Conservation (phyloP, 345 rosid genomes). For the Eucalyptus albens region DNA sequence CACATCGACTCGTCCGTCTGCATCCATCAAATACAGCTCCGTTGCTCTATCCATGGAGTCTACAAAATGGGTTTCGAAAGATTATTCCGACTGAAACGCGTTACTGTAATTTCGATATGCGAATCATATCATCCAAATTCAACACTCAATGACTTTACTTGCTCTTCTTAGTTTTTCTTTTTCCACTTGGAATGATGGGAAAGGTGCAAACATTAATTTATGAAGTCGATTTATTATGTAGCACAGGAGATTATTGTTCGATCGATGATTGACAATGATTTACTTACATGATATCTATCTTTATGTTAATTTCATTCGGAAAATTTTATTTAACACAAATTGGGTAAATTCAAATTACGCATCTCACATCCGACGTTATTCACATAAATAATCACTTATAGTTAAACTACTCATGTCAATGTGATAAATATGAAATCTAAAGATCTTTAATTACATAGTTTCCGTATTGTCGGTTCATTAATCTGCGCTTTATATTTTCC, state of each 20-base stretch:
- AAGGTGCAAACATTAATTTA: not conserved
- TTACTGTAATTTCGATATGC: not conserved
- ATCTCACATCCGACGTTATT: not conserved
- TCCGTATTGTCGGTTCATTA: not conserved
- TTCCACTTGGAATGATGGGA: no score
- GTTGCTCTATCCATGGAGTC: not conserved
- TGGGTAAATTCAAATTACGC: fast-evolving
- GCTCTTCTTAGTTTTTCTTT: not conserved
- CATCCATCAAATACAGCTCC: not conserved
- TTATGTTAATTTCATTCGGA: fast-evolving
- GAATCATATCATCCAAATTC: not conserved
- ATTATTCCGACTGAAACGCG: fast-evolving
- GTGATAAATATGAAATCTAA: not conserved
- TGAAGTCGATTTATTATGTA: fast-evolving
- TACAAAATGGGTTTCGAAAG: not conserved
- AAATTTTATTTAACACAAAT: fast-evolving
- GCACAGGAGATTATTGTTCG: not conserved
- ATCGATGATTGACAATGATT: not conserved
- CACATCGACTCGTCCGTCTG: not conserved
- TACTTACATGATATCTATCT: no score
- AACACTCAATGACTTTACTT: fast-evolving
- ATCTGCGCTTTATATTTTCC: not conserved
- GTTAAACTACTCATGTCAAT: not conserved
- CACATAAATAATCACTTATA: not conserved
- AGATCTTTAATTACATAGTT: not conserved